phyloP scores from a whole-genome alignment of 2,329 filamentous ascomycete genomes.

The Penicillium crustosum region DNA sequence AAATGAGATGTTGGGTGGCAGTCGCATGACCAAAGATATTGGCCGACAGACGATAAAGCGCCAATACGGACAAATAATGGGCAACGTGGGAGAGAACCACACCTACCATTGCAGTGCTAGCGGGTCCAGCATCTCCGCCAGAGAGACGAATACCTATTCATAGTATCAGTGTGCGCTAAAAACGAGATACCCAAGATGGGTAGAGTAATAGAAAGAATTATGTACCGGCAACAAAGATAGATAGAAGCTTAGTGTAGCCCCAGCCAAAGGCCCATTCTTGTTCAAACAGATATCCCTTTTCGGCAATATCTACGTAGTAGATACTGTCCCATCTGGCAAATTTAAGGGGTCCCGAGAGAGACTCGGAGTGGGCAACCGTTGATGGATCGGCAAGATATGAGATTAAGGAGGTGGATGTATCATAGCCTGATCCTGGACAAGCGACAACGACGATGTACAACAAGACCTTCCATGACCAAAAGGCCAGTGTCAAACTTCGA shows the following conservation, averaged over 20 bases:
- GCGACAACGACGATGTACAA: constrained; percentile 51
- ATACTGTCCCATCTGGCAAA: constrained; percentile 63
- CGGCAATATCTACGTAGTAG: constrained; percentile 57
- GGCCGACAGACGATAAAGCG: constrained; percentile 66
- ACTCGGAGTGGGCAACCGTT: constrained; percentile 5
- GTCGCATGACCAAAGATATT: constrained; percentile 51
- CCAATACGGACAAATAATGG: constrained; percentile 73
- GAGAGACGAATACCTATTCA: constrained; percentile 27
- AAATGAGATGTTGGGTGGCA: constrained; percentile 29
- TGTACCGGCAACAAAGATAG: constrained; percentile 38
- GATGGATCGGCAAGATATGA: constrained; percentile 22
- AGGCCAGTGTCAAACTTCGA: constrained; percentile 41
- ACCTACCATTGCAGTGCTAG: constrained; percentile 52
- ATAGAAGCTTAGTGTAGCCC: constrained; percentile 51
- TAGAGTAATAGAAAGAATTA: neutral
- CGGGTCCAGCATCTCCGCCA: constrained; percentile 21
- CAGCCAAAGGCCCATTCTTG: constrained; percentile 68
- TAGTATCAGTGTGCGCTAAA: neutral
- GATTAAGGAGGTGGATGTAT: constrained; percentile 60
- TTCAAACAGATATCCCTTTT: constrained; percentile 58
- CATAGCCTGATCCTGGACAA: constrained; percentile 61
- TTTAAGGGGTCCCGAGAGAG: constrained; percentile 38
- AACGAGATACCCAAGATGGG: neutral
- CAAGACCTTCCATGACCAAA: constrained; percentile 57
- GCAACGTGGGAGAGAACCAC: constrained; percentile 68